These are phyloP conservation scores for Tetrahymena borealis DNA, from an alignment of 73 alveolate species.

Conservation along the genomic window DNA sequence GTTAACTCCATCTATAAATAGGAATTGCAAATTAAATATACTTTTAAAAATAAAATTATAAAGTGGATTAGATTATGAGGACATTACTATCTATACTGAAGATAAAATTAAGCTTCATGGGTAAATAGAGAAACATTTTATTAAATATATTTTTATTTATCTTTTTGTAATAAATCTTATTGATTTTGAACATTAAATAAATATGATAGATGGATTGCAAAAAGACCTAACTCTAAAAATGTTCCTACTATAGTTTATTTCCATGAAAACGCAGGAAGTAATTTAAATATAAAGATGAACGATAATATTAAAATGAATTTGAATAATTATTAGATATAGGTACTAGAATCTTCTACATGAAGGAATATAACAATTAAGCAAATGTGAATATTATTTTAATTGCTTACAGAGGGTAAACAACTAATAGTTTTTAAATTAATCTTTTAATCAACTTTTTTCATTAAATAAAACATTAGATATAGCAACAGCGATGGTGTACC, in stretches of 20 bases:
- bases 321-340: constrained; percentile 69
- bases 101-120: background rate
- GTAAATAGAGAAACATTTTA: background rate
- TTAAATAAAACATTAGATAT: background rate
- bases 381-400: constrained; percentile 76
- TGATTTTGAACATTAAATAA: too few relatives aligned
- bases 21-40: background rate
- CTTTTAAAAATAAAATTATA: background rate
- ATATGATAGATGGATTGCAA: constrained; percentile 71
- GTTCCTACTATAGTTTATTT: constrained; percentile 72
- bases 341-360: constrained; percentile 66
- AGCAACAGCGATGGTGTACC: constrained; percentile 93
- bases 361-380: constrained; percentile 45
- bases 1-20: background rate
- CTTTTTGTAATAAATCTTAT: too few relatives aligned
- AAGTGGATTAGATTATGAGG: background rate
- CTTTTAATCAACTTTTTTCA: background rate
- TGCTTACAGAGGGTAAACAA: constrained; percentile 89
- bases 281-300: background rate
- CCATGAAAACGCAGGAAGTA: constrained; percentile 97
- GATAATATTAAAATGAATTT: background rate
- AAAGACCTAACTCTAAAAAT: constrained; percentile 21
- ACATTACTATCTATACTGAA: background rate
- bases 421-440: background rate
- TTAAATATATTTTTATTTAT: too few relatives aligned